Percentiles rank a stretch among this genome's conserved stretches.
Conservation (phyloP, 225 moss, liverwort and hornwort genomes). For the Marchantia polymorpha region DNA sequence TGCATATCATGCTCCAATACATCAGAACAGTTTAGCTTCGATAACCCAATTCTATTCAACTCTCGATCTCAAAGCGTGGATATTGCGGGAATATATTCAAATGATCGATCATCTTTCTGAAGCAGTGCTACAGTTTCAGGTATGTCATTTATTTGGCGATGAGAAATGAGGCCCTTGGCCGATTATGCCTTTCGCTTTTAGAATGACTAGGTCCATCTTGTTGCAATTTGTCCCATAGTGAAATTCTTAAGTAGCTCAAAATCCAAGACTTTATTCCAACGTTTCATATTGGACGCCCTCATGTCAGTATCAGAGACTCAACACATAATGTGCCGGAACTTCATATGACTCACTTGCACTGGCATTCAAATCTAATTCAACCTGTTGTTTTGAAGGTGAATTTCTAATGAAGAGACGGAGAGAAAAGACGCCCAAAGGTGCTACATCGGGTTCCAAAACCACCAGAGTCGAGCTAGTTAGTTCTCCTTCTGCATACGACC, state of each 20-base stretch:
- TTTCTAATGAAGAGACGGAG: slow-evolving; percentile 31
- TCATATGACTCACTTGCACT: not conserved
- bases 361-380: not conserved
- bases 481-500: not conserved
- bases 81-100: not conserved
- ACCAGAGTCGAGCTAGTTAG: not conserved
- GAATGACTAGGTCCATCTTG: not conserved
- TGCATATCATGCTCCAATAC: not conserved
- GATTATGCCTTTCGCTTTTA: not conserved
- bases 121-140: not conserved
- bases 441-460: not conserved
- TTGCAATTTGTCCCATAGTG: no score
- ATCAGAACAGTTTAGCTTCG: not conserved
- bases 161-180: not conserved
- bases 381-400: slow-evolving; percentile 1
- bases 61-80: not conserved
- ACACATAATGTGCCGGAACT: no score
- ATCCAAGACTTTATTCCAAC: not conserved
- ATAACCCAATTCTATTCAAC: not conserved
- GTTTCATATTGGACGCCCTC: not conserved
- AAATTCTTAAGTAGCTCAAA: not conserved
- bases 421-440: not conserved
- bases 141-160: not conserved
- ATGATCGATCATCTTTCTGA: not conserved
- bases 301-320: not conserved